phyloP scores from a whole-genome alignment of 768 basidiomycete genomes.

The Serendipita sp. region DNA sequence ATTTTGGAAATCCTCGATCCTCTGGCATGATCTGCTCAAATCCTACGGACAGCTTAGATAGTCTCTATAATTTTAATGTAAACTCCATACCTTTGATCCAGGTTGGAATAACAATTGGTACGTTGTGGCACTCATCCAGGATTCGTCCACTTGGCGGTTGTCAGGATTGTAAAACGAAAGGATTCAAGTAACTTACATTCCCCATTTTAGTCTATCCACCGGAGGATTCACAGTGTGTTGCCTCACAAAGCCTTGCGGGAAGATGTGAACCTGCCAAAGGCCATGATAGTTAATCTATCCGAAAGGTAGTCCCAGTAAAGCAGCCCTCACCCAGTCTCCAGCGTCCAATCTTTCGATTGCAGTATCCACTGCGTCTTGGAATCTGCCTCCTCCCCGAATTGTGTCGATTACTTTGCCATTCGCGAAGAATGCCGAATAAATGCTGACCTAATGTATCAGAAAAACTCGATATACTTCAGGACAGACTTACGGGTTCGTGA shows the following conservation, averaged over 20 bases:
- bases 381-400: conserved; percentile 75
- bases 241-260: conserved; percentile 24
- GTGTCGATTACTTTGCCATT: conserved; percentile 87
- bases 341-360: conserved; percentile 65
- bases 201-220: conserved; percentile 24
- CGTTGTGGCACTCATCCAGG: conserved; percentile 46
- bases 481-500: conserved; percentile 66
- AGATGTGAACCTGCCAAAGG: conserved; percentile 21
- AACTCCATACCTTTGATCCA: conserved; percentile 61
- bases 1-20: conserved; percentile 59
- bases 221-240: conserved; percentile 17
- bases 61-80: not conserved
- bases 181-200: conserved; percentile 14
- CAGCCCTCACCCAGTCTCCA: conserved; percentile 64
- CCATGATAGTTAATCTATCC: not conserved
- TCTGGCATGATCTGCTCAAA: conserved; percentile 89
- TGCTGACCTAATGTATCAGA: conserved; percentile 24
- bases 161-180: not conserved
- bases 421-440: conserved; percentile 72
- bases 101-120: conserved; percentile 77
- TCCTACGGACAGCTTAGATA: conserved; percentile 23
- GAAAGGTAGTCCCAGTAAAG: not conserved
- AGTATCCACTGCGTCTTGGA: conserved; percentile 71
- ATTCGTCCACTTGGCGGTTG: conserved; percentile 47
- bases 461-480: not conserved